Conservation (phyloP, 257 asterid genomes). For the Paulownia fortunei region DNA sequence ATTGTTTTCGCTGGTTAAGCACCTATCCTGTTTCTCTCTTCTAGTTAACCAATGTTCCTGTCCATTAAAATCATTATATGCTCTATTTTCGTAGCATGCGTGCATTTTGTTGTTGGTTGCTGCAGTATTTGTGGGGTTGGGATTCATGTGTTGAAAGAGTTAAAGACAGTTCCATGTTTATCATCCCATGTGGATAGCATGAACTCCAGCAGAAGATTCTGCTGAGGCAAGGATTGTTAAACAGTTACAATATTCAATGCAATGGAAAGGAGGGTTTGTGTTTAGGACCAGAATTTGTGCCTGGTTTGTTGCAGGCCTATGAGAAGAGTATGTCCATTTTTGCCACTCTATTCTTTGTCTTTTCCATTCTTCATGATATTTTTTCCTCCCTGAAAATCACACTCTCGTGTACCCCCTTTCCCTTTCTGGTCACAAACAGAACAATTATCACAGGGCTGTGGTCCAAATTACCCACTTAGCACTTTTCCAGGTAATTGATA, state of each 20-base stretch:
- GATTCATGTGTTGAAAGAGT: neutral
- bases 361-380: constrained; percentile 22
- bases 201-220: constrained; percentile 48
- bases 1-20: neutral
- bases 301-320: constrained; percentile 62
- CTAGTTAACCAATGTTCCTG: neutral
- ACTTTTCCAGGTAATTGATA: neutral
- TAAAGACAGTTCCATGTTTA: constrained; percentile 41
- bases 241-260: constrained; percentile 61
- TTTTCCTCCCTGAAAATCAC: neutral
- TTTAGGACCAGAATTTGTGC: constrained; percentile 65
- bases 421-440: neutral
- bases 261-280: constrained; percentile 31
- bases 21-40: neutral
- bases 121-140: neutral
- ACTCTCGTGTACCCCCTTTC: neutral
- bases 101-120: constrained; percentile 1
- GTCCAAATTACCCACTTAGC: constrained; percentile 20
- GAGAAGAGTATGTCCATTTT: constrained; percentile 51
- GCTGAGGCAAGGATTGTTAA: constrained; percentile 46
- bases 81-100: neutral
- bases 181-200: constrained; percentile 61
- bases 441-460: neutral
- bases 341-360: constrained; percentile 32
- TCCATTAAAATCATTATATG: neutral